These are phyloP conservation scores for Microascus cirrosus DNA, from an alignment of 2,329 filamentous ascomycete species.

Conservation along the genomic window DNA sequence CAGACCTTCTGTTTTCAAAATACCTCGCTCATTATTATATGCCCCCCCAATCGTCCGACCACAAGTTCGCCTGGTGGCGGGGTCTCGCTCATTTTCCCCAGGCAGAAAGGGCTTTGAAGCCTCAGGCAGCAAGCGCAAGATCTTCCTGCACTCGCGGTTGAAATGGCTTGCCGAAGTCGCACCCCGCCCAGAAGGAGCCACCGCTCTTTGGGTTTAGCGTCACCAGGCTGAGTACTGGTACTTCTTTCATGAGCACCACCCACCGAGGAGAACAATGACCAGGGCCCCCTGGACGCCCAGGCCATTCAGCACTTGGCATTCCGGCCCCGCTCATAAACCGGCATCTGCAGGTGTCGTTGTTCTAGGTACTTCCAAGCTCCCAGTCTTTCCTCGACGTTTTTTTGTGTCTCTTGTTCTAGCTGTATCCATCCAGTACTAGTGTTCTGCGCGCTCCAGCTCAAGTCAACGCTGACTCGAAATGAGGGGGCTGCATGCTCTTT, in stretches of 20 bases:
- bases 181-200: neutral
- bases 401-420: neutral
- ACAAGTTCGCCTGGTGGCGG: neutral
- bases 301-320: neutral
- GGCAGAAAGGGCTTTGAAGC: neutral
- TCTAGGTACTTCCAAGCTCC: neutral
- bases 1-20: neutral
- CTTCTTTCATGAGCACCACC: neutral
- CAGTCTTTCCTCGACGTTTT: neutral
- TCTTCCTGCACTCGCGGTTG: neutral
- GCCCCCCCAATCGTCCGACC: neutral
- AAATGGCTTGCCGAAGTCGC: neutral
- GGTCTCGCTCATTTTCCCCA: neutral
- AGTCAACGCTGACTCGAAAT: neutral
- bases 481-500: neutral
- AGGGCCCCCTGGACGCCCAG: neutral
- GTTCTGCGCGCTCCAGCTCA: neutral
- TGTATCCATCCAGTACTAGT: neutral
- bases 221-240: neutral
- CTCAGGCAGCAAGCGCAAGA: conserved; percentile 1
- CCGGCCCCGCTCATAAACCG: neutral
- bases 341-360: conserved; percentile 1
- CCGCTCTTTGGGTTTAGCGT: neutral
- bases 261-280: neutral
- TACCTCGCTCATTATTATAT: neutral